Conservation (phyloP, 257 asterid species). For the Paulownia fortunei region DNA sequence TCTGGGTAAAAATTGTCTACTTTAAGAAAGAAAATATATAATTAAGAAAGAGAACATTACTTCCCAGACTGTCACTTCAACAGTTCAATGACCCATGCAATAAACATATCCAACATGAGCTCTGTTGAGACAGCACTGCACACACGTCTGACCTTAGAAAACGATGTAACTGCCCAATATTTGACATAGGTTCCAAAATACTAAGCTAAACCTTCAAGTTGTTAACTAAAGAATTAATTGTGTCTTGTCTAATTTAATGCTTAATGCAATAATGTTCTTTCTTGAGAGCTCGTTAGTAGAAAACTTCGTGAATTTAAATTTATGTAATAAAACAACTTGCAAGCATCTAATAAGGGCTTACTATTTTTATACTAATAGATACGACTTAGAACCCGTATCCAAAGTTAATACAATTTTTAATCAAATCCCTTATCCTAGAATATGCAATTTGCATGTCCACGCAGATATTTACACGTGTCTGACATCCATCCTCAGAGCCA, state of each 20-base stretch:
- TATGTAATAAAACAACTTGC: not conserved
- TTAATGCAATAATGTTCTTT: not conserved
- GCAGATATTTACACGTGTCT: not conserved
- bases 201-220: not conserved
- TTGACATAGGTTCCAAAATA: not conserved
- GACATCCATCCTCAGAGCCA: conserved; percentile 9
- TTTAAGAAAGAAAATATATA: not conserved
- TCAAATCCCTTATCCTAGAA: not conserved
- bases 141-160: not conserved
- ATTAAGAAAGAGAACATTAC: not conserved
- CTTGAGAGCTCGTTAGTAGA: not conserved
- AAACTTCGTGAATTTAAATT: not conserved
- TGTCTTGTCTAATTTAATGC: not conserved
- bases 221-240: not conserved
- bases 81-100: not conserved
- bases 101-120: not conserved
- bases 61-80: not conserved
- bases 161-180: not conserved
- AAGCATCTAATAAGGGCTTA: conserved; percentile 2
- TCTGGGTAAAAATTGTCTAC: not conserved
- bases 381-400: not conserved
- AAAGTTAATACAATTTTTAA: not conserved
- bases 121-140: not conserved
- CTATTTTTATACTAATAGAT: not conserved
- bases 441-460: conserved; percentile 3